These are phyloP conservation scores for Pisolithus albus DNA, from an alignment of 768 basidiomycete genomes.

Conservation along the genomic window DNA sequence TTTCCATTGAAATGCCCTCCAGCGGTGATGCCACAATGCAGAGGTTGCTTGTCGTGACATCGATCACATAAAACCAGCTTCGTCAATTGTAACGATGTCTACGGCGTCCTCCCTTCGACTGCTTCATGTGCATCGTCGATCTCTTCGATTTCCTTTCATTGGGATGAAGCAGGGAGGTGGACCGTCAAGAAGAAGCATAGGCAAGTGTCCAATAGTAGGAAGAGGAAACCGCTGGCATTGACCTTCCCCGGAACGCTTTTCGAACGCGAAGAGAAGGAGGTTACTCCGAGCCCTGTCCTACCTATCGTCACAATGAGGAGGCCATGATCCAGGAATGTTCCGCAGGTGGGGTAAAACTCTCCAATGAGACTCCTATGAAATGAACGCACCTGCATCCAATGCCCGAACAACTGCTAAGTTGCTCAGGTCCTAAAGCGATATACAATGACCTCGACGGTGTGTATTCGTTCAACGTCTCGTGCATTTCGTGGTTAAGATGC, in stretches of 20 bases:
- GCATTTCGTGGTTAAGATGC: neutral
- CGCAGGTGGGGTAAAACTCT: conserved; percentile 9
- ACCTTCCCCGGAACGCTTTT: conserved; percentile 47
- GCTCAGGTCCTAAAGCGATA: conserved; percentile 42
- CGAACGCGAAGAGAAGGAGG: conserved; percentile 12
- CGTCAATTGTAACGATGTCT: too few species aligned
- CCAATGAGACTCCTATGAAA: conserved; percentile 30
- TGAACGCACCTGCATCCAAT: conserved; percentile 47
- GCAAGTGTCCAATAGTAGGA: conserved; percentile 43
- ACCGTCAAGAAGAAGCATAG: conserved; percentile 41
- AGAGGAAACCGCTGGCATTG: conserved; percentile 47
- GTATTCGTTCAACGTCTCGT: neutral
- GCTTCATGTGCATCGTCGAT: conserved; percentile 32
- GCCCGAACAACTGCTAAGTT: conserved; percentile 56
- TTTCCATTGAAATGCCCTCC: too few species aligned
- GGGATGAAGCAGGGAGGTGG: conserved; percentile 45
- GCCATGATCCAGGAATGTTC: conserved; percentile 48
- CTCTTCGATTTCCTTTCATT: conserved; percentile 39
- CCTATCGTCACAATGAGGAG: conserved; percentile 42
- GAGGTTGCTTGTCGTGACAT: too few species aligned
- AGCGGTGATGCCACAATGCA: too few species aligned
- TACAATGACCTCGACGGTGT: conserved; percentile 43
- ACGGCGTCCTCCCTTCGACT: conserved; percentile 26
- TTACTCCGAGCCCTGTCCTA: neutral
- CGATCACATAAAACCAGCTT: too few species aligned